Evolutionary conservation across 345 rosid species (phyloP).

Genomic region (Adansonia digitata): DNA sequence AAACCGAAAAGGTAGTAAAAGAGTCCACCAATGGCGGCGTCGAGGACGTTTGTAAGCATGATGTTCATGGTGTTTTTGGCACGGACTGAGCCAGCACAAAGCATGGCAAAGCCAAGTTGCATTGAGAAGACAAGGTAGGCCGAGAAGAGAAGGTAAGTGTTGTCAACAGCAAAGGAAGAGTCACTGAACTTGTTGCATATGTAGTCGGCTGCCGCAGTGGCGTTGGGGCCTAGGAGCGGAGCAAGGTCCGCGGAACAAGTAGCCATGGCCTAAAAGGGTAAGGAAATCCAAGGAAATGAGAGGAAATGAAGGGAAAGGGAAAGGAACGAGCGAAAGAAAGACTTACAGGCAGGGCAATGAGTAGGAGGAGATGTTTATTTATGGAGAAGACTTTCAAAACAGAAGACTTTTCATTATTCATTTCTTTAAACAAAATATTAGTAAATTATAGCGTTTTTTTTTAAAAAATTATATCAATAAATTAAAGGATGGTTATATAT

Average conservation of each 20-base stretch:
- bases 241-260: conserved; percentile 45
- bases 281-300: neutral
- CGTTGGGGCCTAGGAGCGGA: conserved; percentile 49
- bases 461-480: neutral
- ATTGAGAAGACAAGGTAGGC: conserved; percentile 88
- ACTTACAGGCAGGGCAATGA: neutral
- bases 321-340: neutral
- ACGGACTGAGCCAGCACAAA: conserved; percentile 92
- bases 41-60: conserved; percentile 93
- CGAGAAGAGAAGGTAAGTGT: conserved; percentile 85
- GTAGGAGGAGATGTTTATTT: neutral
- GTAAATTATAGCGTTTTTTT: neutral
- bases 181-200: conserved; percentile 56
- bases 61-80: conserved; percentile 95
- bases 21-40: conserved; percentile 84
- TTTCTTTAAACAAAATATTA: no score
- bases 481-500: no score
- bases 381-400: neutral
- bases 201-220: conserved; percentile 52
- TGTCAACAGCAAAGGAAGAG: conserved; percentile 64
- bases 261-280: neutral
- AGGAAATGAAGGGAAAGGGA: neutral
- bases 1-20: conserved; percentile 87
- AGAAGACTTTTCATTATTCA: neutral
- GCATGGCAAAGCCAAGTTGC: conserved; percentile 97